Conservation (phyloP, 108 stramenopile species). For the Schizochytrium sp. region DNA sequence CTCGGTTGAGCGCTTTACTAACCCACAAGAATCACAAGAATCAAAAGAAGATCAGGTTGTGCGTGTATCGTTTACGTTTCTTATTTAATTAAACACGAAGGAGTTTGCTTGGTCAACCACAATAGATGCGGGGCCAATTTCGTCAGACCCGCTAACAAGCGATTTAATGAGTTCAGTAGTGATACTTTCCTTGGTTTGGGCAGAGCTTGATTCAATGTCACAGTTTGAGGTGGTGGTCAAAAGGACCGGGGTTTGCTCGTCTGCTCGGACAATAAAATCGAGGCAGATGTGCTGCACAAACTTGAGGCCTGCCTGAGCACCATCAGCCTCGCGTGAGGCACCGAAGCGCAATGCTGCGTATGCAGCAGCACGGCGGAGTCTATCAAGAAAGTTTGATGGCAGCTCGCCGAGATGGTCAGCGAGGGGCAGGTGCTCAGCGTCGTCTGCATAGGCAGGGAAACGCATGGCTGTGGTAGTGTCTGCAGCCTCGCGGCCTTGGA, state of each 20-base stretch:
- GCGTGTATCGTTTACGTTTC: not conserved
- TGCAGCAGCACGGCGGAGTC: not conserved
- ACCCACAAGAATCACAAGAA: not conserved
- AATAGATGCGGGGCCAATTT: not conserved
- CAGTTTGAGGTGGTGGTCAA: not conserved
- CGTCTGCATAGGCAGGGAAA: conserved; percentile 14
- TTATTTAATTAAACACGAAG: not conserved
- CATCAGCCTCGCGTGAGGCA: not conserved
- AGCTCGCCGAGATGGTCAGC: not conserved
- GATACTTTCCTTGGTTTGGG: not conserved
- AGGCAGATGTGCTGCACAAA: conserved; percentile 13
- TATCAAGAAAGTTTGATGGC: not conserved
- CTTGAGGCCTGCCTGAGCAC: not conserved
- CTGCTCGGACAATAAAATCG: not conserved
- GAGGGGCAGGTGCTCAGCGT: not conserved
- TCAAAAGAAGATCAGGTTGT: not conserved
- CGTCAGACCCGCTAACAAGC: not conserved
- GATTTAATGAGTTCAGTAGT: not conserved
- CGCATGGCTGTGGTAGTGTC: not conserved
- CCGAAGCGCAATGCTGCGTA: conserved; percentile 12
- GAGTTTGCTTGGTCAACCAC: not conserved
- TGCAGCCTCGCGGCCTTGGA: not conserved
- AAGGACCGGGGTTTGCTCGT: not conserved
- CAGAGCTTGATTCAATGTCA: not conserved
- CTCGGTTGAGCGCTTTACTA: not conserved